phyloP scores from a whole-genome alignment of 106 monocot genomes.

The Alisma plantagoaquatica region DNA sequence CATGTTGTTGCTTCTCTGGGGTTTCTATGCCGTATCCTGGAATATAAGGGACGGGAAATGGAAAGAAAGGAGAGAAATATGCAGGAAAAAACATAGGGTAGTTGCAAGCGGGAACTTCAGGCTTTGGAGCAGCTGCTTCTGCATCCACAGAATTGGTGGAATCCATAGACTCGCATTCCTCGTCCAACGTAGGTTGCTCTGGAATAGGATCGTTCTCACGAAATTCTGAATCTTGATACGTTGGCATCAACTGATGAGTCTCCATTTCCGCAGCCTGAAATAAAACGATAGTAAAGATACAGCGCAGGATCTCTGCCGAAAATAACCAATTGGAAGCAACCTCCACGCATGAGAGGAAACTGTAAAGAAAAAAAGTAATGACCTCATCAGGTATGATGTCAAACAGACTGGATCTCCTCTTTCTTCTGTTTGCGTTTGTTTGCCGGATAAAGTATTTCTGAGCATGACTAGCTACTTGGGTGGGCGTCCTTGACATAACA shows the following conservation, averaged over 20 bases:
- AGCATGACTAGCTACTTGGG: constrained; percentile 91
- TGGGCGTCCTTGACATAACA: constrained; percentile 78
- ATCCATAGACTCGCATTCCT: constrained; percentile 68
- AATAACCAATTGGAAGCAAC: neutral
- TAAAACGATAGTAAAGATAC: neutral
- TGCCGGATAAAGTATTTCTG: constrained; percentile 94
- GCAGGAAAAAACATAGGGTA: constrained; percentile 56
- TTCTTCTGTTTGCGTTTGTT: constrained; percentile 56
- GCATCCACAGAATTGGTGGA: constrained; percentile 39
- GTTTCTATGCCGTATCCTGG: constrained; percentile 18
- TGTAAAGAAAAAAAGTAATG: neutral
- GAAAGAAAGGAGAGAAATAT: constrained; percentile 46
- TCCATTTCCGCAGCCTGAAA: constrained; percentile 43
- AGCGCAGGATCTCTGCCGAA: neutral
- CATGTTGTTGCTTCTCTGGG: constrained; percentile 25
- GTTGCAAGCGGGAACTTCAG: constrained; percentile 18
- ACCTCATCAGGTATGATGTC: constrained; percentile 50
- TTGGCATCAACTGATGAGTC: constrained; percentile 14
- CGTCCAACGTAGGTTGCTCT: constrained; percentile 24
- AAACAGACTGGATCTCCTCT: constrained; percentile 81
- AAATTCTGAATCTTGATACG: constrained; percentile 32
- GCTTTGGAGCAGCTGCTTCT: constrained; percentile 15
- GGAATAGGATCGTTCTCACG: constrained; percentile 12
- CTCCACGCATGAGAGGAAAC: neutral
- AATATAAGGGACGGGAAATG: constrained; percentile 41